These are phyloP conservation scores for Stenocarpella maydis DNA, from an alignment of 2,329 filamentous ascomycete species.

Conservation along the genomic window DNA sequence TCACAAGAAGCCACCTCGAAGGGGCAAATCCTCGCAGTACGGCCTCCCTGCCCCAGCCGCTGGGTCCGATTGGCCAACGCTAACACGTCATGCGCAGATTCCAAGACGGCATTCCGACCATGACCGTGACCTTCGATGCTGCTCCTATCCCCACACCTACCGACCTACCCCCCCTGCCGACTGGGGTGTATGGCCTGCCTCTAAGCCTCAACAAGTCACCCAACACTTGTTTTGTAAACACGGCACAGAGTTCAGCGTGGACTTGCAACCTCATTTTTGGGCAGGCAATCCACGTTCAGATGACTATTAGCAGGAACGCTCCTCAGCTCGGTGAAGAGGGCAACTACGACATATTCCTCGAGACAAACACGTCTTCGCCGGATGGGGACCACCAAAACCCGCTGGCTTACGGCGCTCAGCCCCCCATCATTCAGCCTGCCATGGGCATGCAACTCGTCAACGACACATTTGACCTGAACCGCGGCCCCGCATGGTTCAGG, in stretches of 20 bases:
- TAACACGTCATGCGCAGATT: conserved; percentile 33
- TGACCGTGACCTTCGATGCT: conserved; percentile 57
- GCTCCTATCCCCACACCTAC: conserved; percentile 60
- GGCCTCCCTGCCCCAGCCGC: not conserved
- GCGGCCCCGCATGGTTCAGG: conserved; percentile 63
- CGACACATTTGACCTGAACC: conserved; percentile 56
- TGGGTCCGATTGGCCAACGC: not conserved
- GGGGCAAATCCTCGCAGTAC: conserved; percentile 40
- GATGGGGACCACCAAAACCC: conserved; percentile 40
- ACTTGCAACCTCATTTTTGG: conserved; percentile 63
- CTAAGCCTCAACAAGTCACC: conserved; percentile 58
- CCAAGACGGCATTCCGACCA: conserved; percentile 38
- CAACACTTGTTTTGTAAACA: conserved; percentile 65
- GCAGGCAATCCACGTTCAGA: conserved; percentile 47
- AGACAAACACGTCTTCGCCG: conserved; percentile 48
- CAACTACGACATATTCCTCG: conserved; percentile 53
- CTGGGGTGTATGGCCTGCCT: conserved; percentile 65
- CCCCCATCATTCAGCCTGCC: conserved; percentile 53
- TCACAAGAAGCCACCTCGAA: conserved; percentile 42
- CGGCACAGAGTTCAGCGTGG: conserved; percentile 67
- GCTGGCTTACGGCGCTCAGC: conserved; percentile 63
- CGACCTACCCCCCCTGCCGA: conserved; percentile 60
- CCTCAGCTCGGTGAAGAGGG: conserved; percentile 39
- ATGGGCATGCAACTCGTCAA: conserved; percentile 56
- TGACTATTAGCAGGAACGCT: conserved; percentile 49